Evolutionary conservation across 176 grass and related monocot species (phyloP).

Genomic region (Hordeum marinum): DNA sequence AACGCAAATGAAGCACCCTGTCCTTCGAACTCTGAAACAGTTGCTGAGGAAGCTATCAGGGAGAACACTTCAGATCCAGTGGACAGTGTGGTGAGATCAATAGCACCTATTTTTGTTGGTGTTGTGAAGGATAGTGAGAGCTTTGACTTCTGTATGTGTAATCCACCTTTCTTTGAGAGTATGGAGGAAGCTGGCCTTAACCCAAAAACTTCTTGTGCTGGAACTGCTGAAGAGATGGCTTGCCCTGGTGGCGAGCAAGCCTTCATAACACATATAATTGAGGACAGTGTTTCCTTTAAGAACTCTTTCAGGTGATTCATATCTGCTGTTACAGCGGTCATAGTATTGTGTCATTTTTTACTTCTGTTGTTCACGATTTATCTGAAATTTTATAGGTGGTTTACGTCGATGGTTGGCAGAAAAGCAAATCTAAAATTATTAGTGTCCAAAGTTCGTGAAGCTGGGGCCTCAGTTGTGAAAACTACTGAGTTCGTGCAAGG

Average conservation of each 20-base stretch:
- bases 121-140: slow-evolving; percentile 76
- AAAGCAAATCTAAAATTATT: slow-evolving; percentile 78
- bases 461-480: slow-evolving; percentile 64
- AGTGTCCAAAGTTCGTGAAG: slow-evolving; percentile 51
- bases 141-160: slow-evolving; percentile 98
- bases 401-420: slow-evolving; percentile 96
- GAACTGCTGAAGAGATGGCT: slow-evolving; percentile 71
- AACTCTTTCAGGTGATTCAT: slow-evolving; percentile 66
- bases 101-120: slow-evolving; percentile 49
- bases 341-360: neutral
- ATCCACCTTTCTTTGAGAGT: slow-evolving; percentile 95
- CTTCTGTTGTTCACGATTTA: neutral
- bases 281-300: slow-evolving; percentile 76
- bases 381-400: slow-evolving; percentile 54
- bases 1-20: slow-evolving; percentile 31
- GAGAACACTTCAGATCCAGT: slow-evolving; percentile 27
- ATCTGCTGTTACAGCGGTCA: neutral
- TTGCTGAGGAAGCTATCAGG: neutral
- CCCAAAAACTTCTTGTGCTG: slow-evolving; percentile 75
- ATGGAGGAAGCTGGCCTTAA: slow-evolving; percentile 81
- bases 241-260: slow-evolving; percentile 72
- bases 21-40: slow-evolving; percentile 14
- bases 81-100: neutral
- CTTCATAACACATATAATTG: slow-evolving; percentile 65
- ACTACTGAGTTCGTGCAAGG: slow-evolving; percentile 98